Evolutionary conservation across 225 moss, liverwort and hornwort species (phyloP), one percentile per base, ranked within the genome.

Genomic region (Antitrichia curtipendula): DNA sequence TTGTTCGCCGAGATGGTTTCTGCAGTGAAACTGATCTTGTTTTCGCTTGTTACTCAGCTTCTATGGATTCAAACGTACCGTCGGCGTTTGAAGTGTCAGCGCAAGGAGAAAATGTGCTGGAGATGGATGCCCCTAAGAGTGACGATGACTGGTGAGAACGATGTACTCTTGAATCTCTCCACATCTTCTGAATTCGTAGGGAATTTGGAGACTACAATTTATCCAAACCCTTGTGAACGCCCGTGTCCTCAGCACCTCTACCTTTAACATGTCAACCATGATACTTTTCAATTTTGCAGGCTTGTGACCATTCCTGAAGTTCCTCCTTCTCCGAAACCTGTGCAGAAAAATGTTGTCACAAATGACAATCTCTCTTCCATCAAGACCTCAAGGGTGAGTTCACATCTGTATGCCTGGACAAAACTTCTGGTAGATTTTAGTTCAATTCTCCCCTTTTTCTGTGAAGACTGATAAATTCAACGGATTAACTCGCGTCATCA

Each of bases 81-180:
- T 80, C 84, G 28, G 90, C 81, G 3, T 93, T 92, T 47, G 89
- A 87, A 89, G 81, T 75, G 23, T 80, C 84, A 74, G 79, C 86
- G 41, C 89, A 80, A 74, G 83, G 90, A 86, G 90, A 85, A 21
- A 91, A 95, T 80, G 93, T 95, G 82, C 74, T 97, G 87, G 95
- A 93, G 69, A 89, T 93, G 75, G 94, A 96, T 88, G 87, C 89
- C 74, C 94, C 93, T 80, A 97, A 95, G 92, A 96, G 94, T 89
- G 97, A 97, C 89, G 95, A 96, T 77, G 96, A 96, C 58, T 97
- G 97, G 97, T 97, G 78, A 86, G 93, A 74, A 49, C 45, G 22
- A 58, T 21, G 22, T 23, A 28, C 54, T 20, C 40, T 89, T 69
- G 27, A 61, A 19, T 77, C 16, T 25, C 6, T n/a, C 31, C 36